Evolutionary conservation across 225 moss, liverwort and hornwort species (phyloP).

Genomic region (Physcomitrium patens): DNA sequence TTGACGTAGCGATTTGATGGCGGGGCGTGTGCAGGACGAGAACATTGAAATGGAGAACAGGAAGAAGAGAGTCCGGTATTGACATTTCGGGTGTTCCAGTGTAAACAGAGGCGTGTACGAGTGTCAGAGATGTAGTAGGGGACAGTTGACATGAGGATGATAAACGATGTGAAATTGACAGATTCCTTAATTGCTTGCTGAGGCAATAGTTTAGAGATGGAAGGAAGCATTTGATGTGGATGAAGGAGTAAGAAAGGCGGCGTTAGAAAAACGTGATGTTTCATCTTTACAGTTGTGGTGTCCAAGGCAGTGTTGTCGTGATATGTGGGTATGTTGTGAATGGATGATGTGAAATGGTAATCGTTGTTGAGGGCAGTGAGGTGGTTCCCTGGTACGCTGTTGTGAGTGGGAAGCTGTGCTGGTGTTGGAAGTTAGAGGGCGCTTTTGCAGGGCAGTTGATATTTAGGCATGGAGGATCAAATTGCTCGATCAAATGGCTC

Average conservation of each 20-base stretch:
- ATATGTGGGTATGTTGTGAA: conserved; percentile 42
- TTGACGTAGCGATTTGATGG: conserved; percentile 12
- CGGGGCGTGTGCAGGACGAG: conserved; percentile 68
- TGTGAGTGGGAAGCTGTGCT: conserved; percentile 20
- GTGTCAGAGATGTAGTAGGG: conserved; percentile 54
- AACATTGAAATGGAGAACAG: conserved; percentile 76
- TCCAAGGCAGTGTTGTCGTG: conserved; percentile 29
- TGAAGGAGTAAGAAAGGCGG: conserved; percentile 53
- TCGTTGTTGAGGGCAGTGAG: conserved; percentile 33
- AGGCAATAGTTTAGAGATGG: conserved; percentile 39
- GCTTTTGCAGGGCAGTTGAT: conserved; percentile 20
- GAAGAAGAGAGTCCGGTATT: conserved; percentile 91
- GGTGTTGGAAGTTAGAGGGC: neutral
- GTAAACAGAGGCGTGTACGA: conserved; percentile 63
- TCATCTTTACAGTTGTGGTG: conserved; percentile 44
- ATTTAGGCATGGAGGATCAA: conserved; percentile 15
- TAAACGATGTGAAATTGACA: conserved; percentile 31
- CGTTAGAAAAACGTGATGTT: conserved; percentile 42
- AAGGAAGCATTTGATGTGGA: conserved; percentile 42
- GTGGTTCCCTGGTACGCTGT: conserved; percentile 14
- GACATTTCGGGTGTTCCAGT: conserved; percentile 52
- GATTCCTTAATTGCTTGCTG: conserved; percentile 24
- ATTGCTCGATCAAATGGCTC: too few relatives aligned
- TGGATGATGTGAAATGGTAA: conserved; percentile 49
- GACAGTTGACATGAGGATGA: conserved; percentile 37